Percentiles rank a stretch among this genome's conserved stretches.
Evolutionary conservation across 192 early-diverging fungal genomes (phyloP).

Genomic region (Entomortierella beljakovae): DNA sequence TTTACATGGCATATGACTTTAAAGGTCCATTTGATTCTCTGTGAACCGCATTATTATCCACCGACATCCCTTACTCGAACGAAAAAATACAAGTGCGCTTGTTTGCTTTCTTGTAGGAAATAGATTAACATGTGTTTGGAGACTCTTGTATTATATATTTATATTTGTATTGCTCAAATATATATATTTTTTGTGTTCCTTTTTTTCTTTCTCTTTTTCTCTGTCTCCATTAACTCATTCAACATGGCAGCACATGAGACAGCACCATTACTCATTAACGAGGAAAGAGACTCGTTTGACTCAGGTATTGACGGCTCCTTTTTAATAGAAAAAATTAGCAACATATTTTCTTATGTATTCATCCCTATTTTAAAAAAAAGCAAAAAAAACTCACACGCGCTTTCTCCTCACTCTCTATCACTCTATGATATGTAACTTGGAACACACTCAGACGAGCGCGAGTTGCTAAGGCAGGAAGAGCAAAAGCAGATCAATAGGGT

Average conservation of each 20-base stretch:
- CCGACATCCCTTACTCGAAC: too few relatives aligned
- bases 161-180: too few relatives aligned
- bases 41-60: too few relatives aligned
- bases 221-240: background rate
- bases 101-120: too few relatives aligned
- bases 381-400: background rate
- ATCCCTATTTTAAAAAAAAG: background rate
- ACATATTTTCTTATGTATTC: too few relatives aligned
- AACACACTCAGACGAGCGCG: slow-evolving; percentile 10
- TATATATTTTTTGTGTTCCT: too few relatives aligned
- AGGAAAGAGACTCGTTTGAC: slow-evolving; percentile 25
- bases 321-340: background rate
- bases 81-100: too few relatives aligned
- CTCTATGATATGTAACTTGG: background rate
- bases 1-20: too few relatives aligned
- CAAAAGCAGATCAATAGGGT: slow-evolving; percentile 32
- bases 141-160: too few relatives aligned
- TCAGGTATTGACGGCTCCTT: background rate
- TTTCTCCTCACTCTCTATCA: background rate
- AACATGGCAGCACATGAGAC: background rate
- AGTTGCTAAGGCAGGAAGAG: slow-evolving; percentile 25
- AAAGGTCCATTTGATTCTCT: too few relatives aligned
- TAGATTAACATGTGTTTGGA: too few relatives aligned
- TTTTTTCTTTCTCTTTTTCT: slow-evolving; percentile 2
- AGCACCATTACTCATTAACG: slow-evolving; percentile 32